A percentile compares a stretch with the other conserved stretches of the same genome.
Conservation (phyloP, 805 yeast genomes). For the Kodamaea jinghongensis region DNA sequence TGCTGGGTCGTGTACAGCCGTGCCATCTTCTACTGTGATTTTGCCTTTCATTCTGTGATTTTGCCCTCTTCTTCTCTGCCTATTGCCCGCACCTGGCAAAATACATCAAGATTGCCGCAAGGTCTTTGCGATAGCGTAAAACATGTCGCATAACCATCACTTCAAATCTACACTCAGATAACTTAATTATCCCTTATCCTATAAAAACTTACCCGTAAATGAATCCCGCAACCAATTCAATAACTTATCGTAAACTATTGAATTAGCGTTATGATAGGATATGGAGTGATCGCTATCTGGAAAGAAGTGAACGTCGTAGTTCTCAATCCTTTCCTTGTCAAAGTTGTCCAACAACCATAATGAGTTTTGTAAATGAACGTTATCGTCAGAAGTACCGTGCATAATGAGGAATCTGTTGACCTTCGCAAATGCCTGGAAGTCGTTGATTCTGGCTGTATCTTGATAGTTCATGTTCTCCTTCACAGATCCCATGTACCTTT, state of each 20-base stretch:
- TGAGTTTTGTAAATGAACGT: conserved; percentile 92
- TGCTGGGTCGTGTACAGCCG: too few relatives aligned
- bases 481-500: conserved; percentile 76
- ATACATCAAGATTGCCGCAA: too few relatives aligned
- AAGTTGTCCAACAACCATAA: conserved; percentile 73
- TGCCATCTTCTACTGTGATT: too few relatives aligned
- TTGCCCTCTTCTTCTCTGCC: too few relatives aligned
- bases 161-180: neutral
- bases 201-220: conserved; percentile 44
- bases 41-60: too few relatives aligned
- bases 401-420: conserved; percentile 70
- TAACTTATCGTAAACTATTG: conserved; percentile 68
- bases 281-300: conserved; percentile 95
- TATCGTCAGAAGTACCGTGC: conserved; percentile 98
- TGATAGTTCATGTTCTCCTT: conserved; percentile 64
- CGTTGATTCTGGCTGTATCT: conserved; percentile 48
- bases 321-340: conserved; percentile 56
- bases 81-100: too few relatives aligned
- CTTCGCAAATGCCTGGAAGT: conserved; percentile 53
- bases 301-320: conserved; percentile 82
- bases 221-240: conserved; percentile 66
- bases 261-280: conserved; percentile 72
- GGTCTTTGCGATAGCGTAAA: too few relatives aligned
- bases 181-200: neutral
- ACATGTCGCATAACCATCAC: too few relatives aligned